These are phyloP conservation scores for Warburgia ugandensis DNA, from an alignment of 164 flowering plant species.

Conservation along the genomic window DNA sequence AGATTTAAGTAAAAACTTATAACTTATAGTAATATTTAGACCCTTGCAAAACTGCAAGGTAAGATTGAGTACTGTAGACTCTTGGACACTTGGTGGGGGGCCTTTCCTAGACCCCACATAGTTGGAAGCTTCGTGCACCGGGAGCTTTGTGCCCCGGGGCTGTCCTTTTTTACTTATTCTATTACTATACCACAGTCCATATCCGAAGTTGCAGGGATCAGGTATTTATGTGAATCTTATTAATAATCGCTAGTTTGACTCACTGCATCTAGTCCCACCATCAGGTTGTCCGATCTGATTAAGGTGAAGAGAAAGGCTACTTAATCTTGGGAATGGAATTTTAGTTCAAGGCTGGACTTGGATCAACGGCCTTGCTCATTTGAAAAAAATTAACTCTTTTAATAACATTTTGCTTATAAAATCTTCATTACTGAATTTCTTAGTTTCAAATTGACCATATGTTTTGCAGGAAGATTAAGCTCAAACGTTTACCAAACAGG, in stretches of 20 bases:
- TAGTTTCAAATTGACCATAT: not conserved
- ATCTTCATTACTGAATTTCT: not conserved
- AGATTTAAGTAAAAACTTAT: not conserved
- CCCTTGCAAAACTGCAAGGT: not conserved
- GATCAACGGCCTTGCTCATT: too few species aligned
- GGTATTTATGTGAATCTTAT: too few species aligned
- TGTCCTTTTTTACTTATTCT: not conserved
- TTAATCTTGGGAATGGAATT: not conserved
- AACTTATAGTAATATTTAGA: not conserved
- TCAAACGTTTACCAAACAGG: slow-evolving; percentile 44
- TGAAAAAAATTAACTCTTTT: too few species aligned
- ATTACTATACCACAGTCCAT: too few species aligned
- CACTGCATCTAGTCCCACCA: too few species aligned
- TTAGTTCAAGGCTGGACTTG: not conserved
- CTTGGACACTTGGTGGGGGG: not conserved
- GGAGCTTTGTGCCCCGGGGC: too few species aligned
- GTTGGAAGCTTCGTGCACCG: not conserved
- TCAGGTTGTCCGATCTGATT: too few species aligned
- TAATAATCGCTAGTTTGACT: too few species aligned
- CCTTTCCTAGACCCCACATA: not conserved
- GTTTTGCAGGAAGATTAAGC: slow-evolving; percentile 44
- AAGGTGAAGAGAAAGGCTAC: not conserved
- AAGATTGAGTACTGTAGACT: too few species aligned
- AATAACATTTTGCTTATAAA: too few species aligned
- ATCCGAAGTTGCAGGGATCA: too few species aligned